These are phyloP conservation scores for Cucumis hystrix DNA, from an alignment of 306 rosid species.

Conservation along the genomic window DNA sequence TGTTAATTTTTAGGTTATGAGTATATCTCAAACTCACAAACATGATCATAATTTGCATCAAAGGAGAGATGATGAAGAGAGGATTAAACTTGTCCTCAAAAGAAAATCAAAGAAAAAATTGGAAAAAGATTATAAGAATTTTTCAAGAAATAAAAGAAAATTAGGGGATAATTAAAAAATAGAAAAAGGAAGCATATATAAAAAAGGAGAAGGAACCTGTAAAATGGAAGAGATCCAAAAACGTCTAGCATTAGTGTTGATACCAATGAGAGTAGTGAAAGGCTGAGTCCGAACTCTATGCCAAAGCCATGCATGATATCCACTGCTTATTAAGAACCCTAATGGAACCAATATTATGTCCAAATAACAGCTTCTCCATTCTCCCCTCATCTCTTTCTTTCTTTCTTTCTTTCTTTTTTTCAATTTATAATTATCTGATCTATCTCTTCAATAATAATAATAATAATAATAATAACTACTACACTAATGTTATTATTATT, in stretches of 20 bases:
- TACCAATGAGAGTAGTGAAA: slow-evolving; percentile 60
- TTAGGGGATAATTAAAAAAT: too few relatives aligned
- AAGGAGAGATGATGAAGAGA: too few relatives aligned
- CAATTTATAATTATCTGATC: neutral
- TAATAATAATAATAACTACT: neutral
- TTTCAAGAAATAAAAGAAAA: too few relatives aligned
- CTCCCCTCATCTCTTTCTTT: slow-evolving; percentile 13
- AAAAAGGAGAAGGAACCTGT: slow-evolving; percentile 24
- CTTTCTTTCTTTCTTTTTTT: neutral
- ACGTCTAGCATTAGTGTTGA: slow-evolving; percentile 60
- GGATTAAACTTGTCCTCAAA: too few relatives aligned
- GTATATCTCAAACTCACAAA: too few relatives aligned
- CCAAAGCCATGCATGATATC: slow-evolving; percentile 78
- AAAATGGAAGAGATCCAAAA: slow-evolving; percentile 75
- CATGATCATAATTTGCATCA: too few relatives aligned
- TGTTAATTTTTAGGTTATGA: too few relatives aligned
- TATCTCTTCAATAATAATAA: neutral
- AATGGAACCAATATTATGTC: slow-evolving; percentile 75
- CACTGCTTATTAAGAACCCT: slow-evolving; percentile 36
- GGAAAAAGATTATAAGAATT: too few relatives aligned
- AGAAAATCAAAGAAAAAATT: too few relatives aligned
- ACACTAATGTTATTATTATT: too few relatives aligned
- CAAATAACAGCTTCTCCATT: slow-evolving; percentile 79
- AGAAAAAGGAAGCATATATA: too few relatives aligned
- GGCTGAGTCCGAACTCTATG: slow-evolving; percentile 56